Conservation (phyloP, 2,329 filamentous ascomycete genomes). For the Metarhizium guizhouense region DNA sequence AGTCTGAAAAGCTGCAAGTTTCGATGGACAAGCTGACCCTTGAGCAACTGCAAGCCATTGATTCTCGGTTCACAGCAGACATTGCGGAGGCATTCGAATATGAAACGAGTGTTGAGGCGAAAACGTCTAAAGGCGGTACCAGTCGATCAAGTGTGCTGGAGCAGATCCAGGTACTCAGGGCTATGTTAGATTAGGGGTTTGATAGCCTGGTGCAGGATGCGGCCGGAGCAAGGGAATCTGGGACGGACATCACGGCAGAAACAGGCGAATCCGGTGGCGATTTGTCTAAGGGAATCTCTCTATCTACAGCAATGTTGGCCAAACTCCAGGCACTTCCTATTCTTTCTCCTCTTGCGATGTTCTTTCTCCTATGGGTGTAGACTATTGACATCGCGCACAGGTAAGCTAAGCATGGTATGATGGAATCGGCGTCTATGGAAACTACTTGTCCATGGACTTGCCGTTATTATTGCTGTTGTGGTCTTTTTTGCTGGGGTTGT, state of each 20-base stretch:
- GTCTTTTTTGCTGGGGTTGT: neutral
- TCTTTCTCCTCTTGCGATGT: neutral
- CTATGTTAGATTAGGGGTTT: slow-evolving; percentile 19
- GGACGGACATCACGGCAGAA: neutral
- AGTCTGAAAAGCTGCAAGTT: slow-evolving; percentile 32
- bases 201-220: neutral
- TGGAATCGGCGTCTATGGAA: neutral
- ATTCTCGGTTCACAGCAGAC: slow-evolving; percentile 62
- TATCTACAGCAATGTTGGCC: neutral
- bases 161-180: slow-evolving; percentile 47
- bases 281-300: neutral
- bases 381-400: neutral
- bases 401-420: neutral
- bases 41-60: slow-evolving; percentile 59
- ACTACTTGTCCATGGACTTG: neutral
- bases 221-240: too few relatives aligned
- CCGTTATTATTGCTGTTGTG: neutral
- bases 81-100: slow-evolving; percentile 68
- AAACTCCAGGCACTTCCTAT: neutral
- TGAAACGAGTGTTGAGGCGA: slow-evolving; percentile 72
- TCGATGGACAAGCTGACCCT: slow-evolving; percentile 63
- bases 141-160: slow-evolving; percentile 59
- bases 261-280: neutral
- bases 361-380: neutral
- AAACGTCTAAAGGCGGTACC: slow-evolving; percentile 68